Base-by-base conservation (phyloP, 257 asterid species). In the Osmanthus fragrans region DNA sequence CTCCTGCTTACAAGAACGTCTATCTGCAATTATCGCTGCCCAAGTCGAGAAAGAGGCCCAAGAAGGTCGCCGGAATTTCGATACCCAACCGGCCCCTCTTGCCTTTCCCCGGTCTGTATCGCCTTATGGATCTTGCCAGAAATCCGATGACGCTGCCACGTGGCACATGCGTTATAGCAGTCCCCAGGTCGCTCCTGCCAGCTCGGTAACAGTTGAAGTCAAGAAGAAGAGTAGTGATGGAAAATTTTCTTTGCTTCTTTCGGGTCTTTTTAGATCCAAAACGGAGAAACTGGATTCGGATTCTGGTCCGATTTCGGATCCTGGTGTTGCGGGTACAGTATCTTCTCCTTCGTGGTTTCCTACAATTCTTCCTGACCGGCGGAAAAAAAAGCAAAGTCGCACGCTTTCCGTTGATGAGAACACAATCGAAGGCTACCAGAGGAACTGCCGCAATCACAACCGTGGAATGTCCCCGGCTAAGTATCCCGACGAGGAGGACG, bases 401-500 rank as follows among this genome's bases (percentile, higher is more conserved):
- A 78, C 89, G 80, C 85, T 83, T 33, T 86, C 96, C 10, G 66
- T 87, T 4, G 92, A 88, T 25, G 91, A 87, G 60, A 71, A 82
- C 66, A 3, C 85, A 66, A 78, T 67, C 83, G 79, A 81, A 58
- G 77, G 79, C 16, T 78, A 76, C 66, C 16, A 77, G 18, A 87
- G 75, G 39, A 30, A 79, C n/a, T 19, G 82, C 70, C 92, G 87
- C 78, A 68, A 86, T 74, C 87, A 78, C 0, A 92, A 91, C 54
- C 87, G 93, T 12, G 97, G 96, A 81, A 89, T 92, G 95, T 92
- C 97, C 1, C 98, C 97, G 63, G 93, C 86, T 73, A 77, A 90
- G 40, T 73, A 7, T 70, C 82, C 97, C 70, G 89, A 84, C 76
- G 90, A 80, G 12, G 42, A 39, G 49, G 49, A 42, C 49, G 49